Evolutionary conservation across 192 early-diverging fungal genomes (phyloP), one percentile per base, ranked within the genome.

Genomic region (Umbelopsis sp.): DNA sequence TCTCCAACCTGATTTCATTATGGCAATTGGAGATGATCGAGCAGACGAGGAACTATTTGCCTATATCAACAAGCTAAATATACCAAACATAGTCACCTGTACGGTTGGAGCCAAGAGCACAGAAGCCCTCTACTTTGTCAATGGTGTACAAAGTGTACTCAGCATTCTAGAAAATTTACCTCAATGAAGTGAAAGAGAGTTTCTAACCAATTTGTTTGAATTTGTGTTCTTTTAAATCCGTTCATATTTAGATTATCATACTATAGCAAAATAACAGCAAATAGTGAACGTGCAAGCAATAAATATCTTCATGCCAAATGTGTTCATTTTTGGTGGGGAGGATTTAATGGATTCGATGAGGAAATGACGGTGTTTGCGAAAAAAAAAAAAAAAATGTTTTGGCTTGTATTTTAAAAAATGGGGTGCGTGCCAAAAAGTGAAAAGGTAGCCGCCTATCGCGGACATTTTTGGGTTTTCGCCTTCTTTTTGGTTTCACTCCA

Each of bases 31-130:
- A 7, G 91, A 93, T 52, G 92, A 94, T 74, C 87, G 92, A 5
- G 77, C 90, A 4, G 92, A 95, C 65, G 93, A 95, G 77, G 90
- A 87, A 52, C 91, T 95, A 91, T 95, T 95, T 83, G 85, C 83
- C 50, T 88, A 85, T 56, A 75, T 92, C 21, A 83, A 87, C 51
- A 84, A 82, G 45, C 65, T 81, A 52, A 68, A 75, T 3, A 65
- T 75, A 0, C 75, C 80, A 10, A 67, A 54, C 17, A 75, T 80
- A 10, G 71, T 87, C 20, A 88, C 85, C 26, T 86, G 85, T 45
- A 85, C 84, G 2, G 85, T 87, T 14, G 87, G 87, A 22, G 77
- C 80, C 34, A 82, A 83, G 65, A 83, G 82, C 68, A 82, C 83
- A 31, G 81, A 86, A 50, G 87, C 87, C 5, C 80, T 81, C 12